Percentiles rank a stretch among this genome's conserved stretches.
These are phyloP conservation scores for Alternaria hordeiaustralica DNA, from an alignment of 2,329 filamentous ascomycete species.

Conservation along the genomic window DNA sequence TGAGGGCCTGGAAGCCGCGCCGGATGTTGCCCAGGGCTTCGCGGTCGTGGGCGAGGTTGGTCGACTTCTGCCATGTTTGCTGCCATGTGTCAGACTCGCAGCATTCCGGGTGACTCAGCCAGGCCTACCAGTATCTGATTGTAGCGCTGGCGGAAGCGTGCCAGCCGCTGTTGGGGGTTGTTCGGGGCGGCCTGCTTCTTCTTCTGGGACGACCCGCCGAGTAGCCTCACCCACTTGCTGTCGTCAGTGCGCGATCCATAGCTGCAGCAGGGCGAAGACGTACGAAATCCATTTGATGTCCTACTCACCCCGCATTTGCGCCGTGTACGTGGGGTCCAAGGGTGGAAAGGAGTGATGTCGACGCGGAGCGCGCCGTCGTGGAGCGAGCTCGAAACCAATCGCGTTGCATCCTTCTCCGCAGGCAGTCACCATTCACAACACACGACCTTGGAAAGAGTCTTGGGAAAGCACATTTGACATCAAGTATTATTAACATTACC, in stretches of 20 bases:
- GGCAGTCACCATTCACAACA: not conserved
- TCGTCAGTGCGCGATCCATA: constrained; percentile 22
- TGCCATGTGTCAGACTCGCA: constrained; percentile 37
- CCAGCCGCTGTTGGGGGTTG: constrained; percentile 65
- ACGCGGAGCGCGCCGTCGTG: constrained; percentile 18
- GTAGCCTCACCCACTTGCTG: constrained; percentile 65
- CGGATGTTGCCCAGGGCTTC: constrained; percentile 59
- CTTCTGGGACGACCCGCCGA: constrained; percentile 62
- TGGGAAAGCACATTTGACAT: not conserved
- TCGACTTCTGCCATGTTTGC: constrained; percentile 67
- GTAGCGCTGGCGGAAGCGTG: constrained; percentile 67
- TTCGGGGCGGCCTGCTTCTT: constrained; percentile 59
- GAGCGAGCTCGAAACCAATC: constrained; percentile 17
- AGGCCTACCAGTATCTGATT: constrained; percentile 61
- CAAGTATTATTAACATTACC: not conserved
- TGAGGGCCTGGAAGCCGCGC: constrained; percentile 62
- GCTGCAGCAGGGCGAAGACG: constrained; percentile 5
- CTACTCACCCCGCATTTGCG: constrained; percentile 34
- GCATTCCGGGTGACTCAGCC: not conserved
- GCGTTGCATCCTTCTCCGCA: constrained; percentile 14
- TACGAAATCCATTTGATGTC: constrained; percentile 35
- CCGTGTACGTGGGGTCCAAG: constrained; percentile 25
- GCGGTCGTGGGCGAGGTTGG: constrained; percentile 58
- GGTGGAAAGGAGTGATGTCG: constrained; percentile 22
- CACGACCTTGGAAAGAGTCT: not conserved